These are phyloP conservation scores for Claviceps quebecensis DNA, from an alignment of 2,329 filamentous ascomycete species.

Conservation along the genomic window DNA sequence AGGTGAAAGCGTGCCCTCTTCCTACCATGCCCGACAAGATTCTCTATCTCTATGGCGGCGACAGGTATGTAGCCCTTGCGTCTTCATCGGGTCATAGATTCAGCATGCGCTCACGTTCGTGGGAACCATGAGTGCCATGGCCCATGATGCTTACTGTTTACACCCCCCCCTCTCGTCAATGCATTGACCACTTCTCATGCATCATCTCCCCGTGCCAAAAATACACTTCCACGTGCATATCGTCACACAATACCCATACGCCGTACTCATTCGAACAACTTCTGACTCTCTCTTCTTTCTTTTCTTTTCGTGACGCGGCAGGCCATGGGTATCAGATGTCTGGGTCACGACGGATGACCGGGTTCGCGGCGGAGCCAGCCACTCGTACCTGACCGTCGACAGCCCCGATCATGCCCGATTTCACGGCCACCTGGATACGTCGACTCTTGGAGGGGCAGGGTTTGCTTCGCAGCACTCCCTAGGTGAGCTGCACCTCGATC, in stretches of 20 bases:
- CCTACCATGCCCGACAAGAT: conserved; percentile 10
- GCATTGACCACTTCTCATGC: neutral
- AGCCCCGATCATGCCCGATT: conserved; percentile 38
- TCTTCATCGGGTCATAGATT: neutral
- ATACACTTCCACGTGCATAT: neutral
- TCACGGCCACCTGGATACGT: conserved; percentile 57
- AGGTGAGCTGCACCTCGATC: conserved; percentile 45
- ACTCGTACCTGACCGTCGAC: conserved; percentile 31
- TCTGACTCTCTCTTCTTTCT: neutral
- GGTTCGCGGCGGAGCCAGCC: conserved; percentile 60
- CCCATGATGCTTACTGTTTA: neutral
- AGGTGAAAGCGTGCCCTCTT: neutral
- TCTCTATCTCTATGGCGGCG: conserved; percentile 26
- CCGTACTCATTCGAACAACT: neutral
- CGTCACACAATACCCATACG: neutral
- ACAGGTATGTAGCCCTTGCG: conserved; percentile 17
- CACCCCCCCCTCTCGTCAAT: neutral
- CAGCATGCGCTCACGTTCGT: neutral
- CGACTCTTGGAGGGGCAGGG: conserved; percentile 63
- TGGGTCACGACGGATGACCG: conserved; percentile 64
- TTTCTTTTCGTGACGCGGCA: conserved; percentile 17
- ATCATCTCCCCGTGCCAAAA: neutral
- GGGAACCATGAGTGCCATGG: neutral
- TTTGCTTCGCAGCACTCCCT: conserved; percentile 67
- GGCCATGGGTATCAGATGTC: conserved; percentile 41